A percentile compares a stretch with the other conserved stretches of the same genome.
Conservation (phyloP, 306 rosid species). For the Aeschynomene evenia region DNA sequence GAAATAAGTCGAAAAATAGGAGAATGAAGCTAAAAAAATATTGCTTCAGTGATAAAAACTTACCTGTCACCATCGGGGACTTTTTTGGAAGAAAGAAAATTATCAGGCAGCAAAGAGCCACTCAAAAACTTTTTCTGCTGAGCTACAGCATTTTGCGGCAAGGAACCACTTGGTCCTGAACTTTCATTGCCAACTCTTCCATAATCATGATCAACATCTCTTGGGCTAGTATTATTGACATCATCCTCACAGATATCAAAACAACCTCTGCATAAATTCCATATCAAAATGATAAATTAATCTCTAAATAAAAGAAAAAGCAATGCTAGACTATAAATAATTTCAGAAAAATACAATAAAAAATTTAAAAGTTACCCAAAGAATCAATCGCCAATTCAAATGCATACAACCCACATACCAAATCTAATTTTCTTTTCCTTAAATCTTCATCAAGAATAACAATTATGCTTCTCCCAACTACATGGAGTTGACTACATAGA, state of each 20-base stretch:
- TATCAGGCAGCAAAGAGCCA: conserved; percentile 58
- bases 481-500: neutral
- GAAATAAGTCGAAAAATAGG: neutral
- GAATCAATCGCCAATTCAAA: conserved; percentile 15
- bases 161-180: conserved; percentile 48
- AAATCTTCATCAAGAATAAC: neutral
- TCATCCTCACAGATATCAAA: conserved; percentile 68
- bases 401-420: neutral
- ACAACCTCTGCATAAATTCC: conserved; percentile 66
- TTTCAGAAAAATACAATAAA: conserved; percentile 17
- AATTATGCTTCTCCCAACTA: neutral
- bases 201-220: conserved; percentile 46
- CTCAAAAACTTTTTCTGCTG: conserved; percentile 56
- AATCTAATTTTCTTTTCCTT: neutral
- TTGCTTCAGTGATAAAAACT: neutral
- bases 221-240: conserved; percentile 54
- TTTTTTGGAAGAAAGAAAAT: conserved; percentile 48
- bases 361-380: neutral
- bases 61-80: conserved; percentile 67
- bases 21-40: conserved; percentile 5
- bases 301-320: conserved; percentile 14
- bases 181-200: conserved; percentile 56
- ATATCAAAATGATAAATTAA: conserved; percentile 7
- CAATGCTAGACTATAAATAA: neutral
- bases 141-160: conserved; percentile 38